Evolutionary conservation across 2,329 filamentous ascomycete species (phyloP).

Genomic region (Cladosporium velox): DNA sequence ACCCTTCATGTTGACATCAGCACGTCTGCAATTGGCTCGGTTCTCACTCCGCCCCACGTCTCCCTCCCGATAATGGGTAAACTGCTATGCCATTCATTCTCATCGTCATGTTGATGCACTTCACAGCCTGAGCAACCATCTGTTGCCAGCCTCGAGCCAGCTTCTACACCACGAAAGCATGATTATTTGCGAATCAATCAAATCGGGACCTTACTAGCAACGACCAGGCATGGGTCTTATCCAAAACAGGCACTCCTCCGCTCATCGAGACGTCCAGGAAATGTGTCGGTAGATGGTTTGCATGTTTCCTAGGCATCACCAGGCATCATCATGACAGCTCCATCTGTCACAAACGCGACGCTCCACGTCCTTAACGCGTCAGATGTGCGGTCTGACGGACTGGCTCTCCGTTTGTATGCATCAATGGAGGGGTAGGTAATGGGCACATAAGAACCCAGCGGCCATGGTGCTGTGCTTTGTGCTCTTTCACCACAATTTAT

Average conservation of each 20-base stretch:
- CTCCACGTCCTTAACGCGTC: constrained; percentile 10
- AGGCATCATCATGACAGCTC: constrained; percentile 20
- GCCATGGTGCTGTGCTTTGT: not conserved
- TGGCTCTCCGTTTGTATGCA: not conserved
- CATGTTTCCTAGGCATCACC: constrained; percentile 6
- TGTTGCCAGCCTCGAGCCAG: not conserved
- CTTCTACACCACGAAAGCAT: not conserved
- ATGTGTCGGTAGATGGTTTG: not conserved
- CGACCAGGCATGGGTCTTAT: not conserved
- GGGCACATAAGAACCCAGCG: not conserved
- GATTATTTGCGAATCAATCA: not conserved
- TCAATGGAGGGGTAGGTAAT: not conserved
- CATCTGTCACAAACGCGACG: constrained; percentile 2
- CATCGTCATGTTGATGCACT: constrained; percentile 3
- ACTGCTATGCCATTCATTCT: not conserved
- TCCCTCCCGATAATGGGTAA: not conserved
- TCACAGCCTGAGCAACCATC: not conserved
- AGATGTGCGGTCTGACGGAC: constrained; percentile 5
- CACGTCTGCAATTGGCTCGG: not conserved
- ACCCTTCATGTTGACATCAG: not conserved
- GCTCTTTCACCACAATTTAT: not conserved
- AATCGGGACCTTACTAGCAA: not conserved
- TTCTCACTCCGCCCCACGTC: not conserved
- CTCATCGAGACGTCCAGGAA: not conserved
- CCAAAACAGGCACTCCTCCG: not conserved